phyloP scores from a whole-genome alignment of 1,284 basidiomycete genomes.

The Cryptococcus sp. region DNA sequence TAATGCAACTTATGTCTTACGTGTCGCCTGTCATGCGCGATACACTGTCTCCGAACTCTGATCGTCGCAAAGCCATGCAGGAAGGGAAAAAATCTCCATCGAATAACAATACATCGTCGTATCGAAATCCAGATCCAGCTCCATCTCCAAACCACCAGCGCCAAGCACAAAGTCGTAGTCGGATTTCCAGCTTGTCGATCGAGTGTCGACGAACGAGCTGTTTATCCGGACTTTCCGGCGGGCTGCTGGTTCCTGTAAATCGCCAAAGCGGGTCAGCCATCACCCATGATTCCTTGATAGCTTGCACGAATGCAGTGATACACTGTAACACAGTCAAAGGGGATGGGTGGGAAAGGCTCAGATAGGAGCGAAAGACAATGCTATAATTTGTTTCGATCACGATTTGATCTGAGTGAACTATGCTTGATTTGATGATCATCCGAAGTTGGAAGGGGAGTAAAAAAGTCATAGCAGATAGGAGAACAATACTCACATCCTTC shows the following conservation, averaged over 20 bases:
- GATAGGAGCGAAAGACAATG: constrained; percentile 90
- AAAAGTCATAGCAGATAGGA: constrained; percentile 3
- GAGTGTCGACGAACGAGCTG: constrained; percentile 10
- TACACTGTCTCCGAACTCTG: not conserved
- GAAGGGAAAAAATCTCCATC: constrained; percentile 8
- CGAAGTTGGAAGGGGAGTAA: constrained; percentile 13
- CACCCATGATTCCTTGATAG: not conserved
- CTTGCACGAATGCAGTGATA: not conserved
- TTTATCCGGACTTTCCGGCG: constrained; percentile 53
- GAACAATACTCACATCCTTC: constrained; percentile 78
- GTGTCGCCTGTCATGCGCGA: not conserved
- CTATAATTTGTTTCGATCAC: constrained; percentile 68
- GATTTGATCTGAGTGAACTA: constrained; percentile 84
- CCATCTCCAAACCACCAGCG: not conserved
- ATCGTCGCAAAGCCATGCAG: constrained; percentile 1
- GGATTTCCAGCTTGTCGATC: not conserved
- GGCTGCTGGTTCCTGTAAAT: constrained; percentile 50
- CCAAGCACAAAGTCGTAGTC: not conserved
- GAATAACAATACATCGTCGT: constrained; percentile 15
- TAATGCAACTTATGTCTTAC: not conserved
- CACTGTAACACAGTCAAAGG: constrained; percentile 8
- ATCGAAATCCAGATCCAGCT: constrained; percentile 10
- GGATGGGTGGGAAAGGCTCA: constrained; percentile 57
- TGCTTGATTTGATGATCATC: constrained; percentile 73
- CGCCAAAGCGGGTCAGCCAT: constrained; percentile 14